Conservation (phyloP, 805 yeast species). For the Wickerhamiella sergipiensis region DNA sequence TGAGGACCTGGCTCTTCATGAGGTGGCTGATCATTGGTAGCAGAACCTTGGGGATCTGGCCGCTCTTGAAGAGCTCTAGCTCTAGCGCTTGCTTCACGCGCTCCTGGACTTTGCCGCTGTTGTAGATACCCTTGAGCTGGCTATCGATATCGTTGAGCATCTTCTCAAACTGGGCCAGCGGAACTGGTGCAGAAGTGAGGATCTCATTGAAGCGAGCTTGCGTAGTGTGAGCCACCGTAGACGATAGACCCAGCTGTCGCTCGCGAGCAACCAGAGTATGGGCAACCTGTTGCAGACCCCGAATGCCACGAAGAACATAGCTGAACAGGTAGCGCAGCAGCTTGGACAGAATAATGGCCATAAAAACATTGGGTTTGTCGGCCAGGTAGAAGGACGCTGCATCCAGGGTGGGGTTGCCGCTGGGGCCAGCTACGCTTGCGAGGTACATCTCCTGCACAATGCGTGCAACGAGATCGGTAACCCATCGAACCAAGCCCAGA, state of each 20-base stretch:
- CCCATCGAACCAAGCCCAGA: constrained; percentile 78
- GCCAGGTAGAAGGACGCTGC: constrained; percentile 3
- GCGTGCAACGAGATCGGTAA: constrained; percentile 60
- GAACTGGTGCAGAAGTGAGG: constrained; percentile 15
- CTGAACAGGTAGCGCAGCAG: constrained; percentile 26
- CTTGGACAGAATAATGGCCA: constrained; percentile 24
- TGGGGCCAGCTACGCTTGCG: constrained; percentile 10
- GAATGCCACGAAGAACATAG: constrained; percentile 26
- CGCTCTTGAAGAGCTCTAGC: constrained; percentile 28
- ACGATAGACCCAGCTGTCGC: constrained; percentile 13
- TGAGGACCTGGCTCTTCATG: constrained; percentile 34
- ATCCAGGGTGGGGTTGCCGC: constrained; percentile 1
- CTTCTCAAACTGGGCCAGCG: constrained; percentile 14
- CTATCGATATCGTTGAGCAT: constrained; percentile 13
- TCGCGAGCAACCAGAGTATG: constrained; percentile 8
- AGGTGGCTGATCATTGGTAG: constrained; percentile 25
- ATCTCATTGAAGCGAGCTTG: constrained; percentile 20
- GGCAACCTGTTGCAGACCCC: constrained; percentile 24
- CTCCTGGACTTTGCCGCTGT: constrained; percentile 7
- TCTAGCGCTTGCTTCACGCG: constrained; percentile 11
- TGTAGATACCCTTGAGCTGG: constrained; percentile 11
- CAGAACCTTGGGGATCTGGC: constrained; percentile 38
- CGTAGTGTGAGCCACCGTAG: constrained; percentile 19
- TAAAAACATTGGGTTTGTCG: constrained; percentile 15
- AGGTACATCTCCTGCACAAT: constrained; percentile 50